Evolutionary conservation across 176 grass and related monocot genomes (phyloP).

Genomic region (Zoysia japonica): DNA sequence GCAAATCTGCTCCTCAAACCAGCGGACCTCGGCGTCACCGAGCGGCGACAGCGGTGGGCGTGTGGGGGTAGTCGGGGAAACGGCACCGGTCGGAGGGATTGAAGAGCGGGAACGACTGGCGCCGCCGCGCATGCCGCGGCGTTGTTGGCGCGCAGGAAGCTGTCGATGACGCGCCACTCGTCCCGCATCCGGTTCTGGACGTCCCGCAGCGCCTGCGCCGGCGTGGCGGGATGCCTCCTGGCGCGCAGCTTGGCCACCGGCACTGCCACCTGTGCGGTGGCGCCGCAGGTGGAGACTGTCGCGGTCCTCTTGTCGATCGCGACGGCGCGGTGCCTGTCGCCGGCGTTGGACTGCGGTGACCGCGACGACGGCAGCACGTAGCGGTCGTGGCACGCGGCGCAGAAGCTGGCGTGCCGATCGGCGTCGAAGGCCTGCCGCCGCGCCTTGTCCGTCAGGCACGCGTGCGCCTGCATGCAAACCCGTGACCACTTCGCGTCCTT

Average conservation of each 20-base stretch:
- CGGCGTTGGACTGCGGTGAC: background rate
- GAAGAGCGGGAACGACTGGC: constrained; percentile 66
- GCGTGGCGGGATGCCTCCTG: background rate
- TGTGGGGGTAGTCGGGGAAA: constrained; percentile 64
- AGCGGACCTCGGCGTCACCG: background rate
- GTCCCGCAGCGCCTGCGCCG: constrained; percentile 48
- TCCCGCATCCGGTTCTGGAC: constrained; percentile 58
- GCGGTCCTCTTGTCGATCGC: background rate
- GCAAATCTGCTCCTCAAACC: background rate
- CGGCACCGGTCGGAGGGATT: constrained; percentile 47
- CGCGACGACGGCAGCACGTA: background rate
- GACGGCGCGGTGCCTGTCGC: background rate
- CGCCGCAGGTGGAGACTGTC: background rate
- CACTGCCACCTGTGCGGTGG: background rate
- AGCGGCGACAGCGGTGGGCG: constrained; percentile 11
- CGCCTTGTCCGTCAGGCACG: constrained; percentile 65
- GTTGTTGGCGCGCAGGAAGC: constrained; percentile 51
- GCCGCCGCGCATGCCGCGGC: constrained; percentile 17
- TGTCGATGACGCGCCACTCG: constrained; percentile 71
- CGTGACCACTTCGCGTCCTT: background rate
- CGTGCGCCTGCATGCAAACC: constrained; percentile 60
- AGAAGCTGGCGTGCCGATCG: constrained; percentile 53
- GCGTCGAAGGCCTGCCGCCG: constrained; percentile 59
- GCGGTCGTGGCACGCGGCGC: constrained; percentile 56
- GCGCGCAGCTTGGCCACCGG: background rate